Evolutionary conservation across 345 rosid genomes (phyloP).

Genomic region (Moricandia arvensis): DNA sequence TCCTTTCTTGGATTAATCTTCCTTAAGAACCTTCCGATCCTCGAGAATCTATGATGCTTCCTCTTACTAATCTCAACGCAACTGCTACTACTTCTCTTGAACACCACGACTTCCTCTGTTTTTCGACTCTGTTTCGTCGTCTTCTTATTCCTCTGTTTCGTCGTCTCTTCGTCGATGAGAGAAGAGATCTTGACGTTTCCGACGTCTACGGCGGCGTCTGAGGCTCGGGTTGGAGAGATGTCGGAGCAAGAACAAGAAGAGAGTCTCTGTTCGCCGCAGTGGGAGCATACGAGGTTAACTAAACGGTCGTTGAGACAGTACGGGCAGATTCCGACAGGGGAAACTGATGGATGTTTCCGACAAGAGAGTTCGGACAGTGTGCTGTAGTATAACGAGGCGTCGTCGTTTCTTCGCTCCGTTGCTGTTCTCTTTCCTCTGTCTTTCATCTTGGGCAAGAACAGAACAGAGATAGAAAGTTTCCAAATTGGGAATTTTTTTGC

Average conservation of each 20-base stretch:
- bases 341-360: conserved; percentile 74
- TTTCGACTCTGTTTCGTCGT: conserved; percentile 35
- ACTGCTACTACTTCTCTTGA: conserved; percentile 82
- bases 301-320: conserved; percentile 89
- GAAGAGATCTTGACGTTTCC: conserved; percentile 86
- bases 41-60: conserved; percentile 68
- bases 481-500: background rate
- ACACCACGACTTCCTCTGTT: conserved; percentile 54
- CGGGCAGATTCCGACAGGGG: conserved; percentile 79
- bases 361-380: conserved; percentile 65
- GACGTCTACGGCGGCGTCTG: conserved; percentile 60
- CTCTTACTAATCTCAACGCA: conserved; percentile 83
- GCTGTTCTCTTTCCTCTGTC: conserved; percentile 85
- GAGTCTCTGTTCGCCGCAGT: conserved; percentile 89
- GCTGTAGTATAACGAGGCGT: conserved; percentile 41
- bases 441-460: conserved; percentile 47
- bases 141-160: conserved; percentile 39
- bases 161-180: conserved; percentile 54
- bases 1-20: conserved; percentile 45
- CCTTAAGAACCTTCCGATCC: conserved; percentile 68
- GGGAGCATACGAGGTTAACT: conserved; percentile 77
- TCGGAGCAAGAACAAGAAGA: conserved; percentile 94
- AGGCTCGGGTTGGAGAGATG: conserved; percentile 64
- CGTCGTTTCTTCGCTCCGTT: conserved; percentile 40
- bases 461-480: conserved; percentile 17